Base-by-base conservation (phyloP, 495 filamentous ascomycete genomes). In the Sordaria brevicollis region DNA sequence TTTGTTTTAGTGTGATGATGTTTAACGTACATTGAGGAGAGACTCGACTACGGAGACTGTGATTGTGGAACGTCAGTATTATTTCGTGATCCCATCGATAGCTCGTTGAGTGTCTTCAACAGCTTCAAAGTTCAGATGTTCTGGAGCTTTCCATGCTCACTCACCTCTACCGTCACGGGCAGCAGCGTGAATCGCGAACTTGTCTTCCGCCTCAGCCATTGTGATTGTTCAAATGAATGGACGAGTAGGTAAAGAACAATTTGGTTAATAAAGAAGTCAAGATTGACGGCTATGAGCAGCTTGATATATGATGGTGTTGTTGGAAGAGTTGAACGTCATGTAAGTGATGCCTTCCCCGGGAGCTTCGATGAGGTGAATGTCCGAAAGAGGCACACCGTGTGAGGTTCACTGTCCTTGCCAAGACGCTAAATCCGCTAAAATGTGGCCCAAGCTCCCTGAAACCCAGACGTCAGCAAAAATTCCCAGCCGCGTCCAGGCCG, bases 121-220 rank as follows among this genome's bases (percentile, higher is more conserved):
- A 7, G 49, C 49, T 31, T 25, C n/a, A n/a, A 31, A 29, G 25
- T 62, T 31, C 11, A 31, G 5, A 13, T 62, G 25, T 62, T 62
- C 49, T 62, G 49, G 49, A 62, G 49, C 49, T 62, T 62, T 62
- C 49, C 25, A 62, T 62, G 49, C 49, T 62, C 62, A 76, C 85
- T 75, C 85, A 97, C 95, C 82, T 84, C 87, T 92, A 37, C 95
- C 94, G 78, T 97, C 93, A 68, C 95, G 86, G 65, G 91, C 89
- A 31, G 95, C 95, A 73, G 91, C 93, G 75, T 99, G 95, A 62
- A 97, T 89, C 67, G 92, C 91, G 77, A 88, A 96, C 77, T 92
- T 94, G 35, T 73, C 65, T 65, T 77, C 69, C 33, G 49, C n/a
- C 15, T 77, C 73, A 2, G 71, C 75, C 69, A 73, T 74, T 67